Percentiles rank a stretch among this genome's conserved stretches.
Conservation (phyloP, 352 stramenopile genomes). For the Vaucheria bursata region DNA sequence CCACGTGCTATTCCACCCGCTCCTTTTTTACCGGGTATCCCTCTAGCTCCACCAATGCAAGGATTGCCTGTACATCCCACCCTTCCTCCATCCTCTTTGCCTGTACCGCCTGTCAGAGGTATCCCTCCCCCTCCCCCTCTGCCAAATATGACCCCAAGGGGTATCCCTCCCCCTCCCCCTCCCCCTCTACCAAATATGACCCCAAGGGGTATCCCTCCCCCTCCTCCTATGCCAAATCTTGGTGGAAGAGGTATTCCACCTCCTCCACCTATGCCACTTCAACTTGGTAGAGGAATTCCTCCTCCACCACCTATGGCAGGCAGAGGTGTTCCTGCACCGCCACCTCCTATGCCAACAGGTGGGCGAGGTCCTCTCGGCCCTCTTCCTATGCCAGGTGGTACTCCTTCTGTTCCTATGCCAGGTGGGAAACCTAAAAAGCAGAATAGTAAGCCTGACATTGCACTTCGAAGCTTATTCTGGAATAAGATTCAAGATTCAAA, state of each 20-base stretch:
- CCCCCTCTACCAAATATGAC: slow-evolving; percentile 10
- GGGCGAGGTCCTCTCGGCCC: background rate
- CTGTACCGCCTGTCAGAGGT: too few species aligned
- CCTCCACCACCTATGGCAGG: slow-evolving; percentile 14
- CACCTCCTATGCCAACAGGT: background rate
- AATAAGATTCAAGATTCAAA: slow-evolving; percentile 50
- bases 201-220: slow-evolving; percentile 1
- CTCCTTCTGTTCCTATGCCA: slow-evolving; percentile 11
- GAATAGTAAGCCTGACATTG: slow-evolving; percentile 68
- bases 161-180: background rate
- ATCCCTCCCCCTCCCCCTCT: background rate
- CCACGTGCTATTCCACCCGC: too few species aligned
- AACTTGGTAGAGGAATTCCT: slow-evolving; percentile 18
- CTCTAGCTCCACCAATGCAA: too few species aligned
- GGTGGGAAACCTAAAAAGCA: slow-evolving; percentile 64
- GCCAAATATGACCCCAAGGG: background rate
- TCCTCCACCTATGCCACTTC: slow-evolving; percentile 11
- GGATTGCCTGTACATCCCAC: too few species aligned
- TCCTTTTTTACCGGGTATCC: too few species aligned
- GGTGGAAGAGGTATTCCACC: slow-evolving; percentile 3
- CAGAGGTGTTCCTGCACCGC: slow-evolving; percentile 8
- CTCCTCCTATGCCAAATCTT: slow-evolving; percentile 11
- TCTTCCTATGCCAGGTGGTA: slow-evolving; percentile 2
- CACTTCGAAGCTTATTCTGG: slow-evolving; percentile 75
- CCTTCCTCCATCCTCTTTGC: too few species aligned